Evolutionary conservation across 2,329 filamentous ascomycete genomes (phyloP).

Genomic region (Fusarium agapanthi): DNA sequence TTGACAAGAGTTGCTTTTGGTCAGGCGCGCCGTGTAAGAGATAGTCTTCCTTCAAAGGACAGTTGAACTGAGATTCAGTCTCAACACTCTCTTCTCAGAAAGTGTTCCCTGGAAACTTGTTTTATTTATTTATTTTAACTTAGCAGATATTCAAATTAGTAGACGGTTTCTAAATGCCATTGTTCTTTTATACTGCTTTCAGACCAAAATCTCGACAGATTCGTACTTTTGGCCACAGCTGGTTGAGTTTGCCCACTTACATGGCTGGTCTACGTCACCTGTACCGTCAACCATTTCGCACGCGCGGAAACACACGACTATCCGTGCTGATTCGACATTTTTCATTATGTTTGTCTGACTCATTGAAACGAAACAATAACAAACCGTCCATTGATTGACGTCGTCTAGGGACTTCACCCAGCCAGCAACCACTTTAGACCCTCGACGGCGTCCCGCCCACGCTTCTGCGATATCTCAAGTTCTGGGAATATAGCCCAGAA

Average conservation of each 20-base stretch:
- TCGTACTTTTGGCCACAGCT: neutral
- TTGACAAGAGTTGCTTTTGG: neutral
- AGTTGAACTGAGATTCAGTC: neutral
- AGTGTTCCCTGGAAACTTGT: neutral
- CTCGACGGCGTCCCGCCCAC: constrained; percentile 29
- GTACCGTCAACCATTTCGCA: neutral
- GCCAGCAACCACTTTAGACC: constrained; percentile 39
- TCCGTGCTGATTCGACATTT: neutral
- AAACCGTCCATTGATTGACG: neutral
- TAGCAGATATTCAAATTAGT: neutral
- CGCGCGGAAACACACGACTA: neutral
- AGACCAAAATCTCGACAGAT: neutral
- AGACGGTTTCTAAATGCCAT: no score
- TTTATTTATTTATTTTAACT: neutral
- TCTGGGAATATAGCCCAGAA: constrained; percentile 44
- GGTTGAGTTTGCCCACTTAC: constrained; percentile 18
- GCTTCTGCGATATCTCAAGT: constrained; percentile 32
- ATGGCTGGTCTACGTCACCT: constrained; percentile 30
- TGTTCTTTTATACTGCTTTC: neutral
- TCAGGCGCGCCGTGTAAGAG: neutral
- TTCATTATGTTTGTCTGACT: neutral
- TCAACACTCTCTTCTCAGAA: neutral
- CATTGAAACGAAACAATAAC: neutral
- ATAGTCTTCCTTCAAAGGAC: neutral
- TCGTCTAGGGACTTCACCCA: neutral